Conservation (phyloP, 2,329 filamentous ascomycete genomes). For the Penicillium glabrum region DNA sequence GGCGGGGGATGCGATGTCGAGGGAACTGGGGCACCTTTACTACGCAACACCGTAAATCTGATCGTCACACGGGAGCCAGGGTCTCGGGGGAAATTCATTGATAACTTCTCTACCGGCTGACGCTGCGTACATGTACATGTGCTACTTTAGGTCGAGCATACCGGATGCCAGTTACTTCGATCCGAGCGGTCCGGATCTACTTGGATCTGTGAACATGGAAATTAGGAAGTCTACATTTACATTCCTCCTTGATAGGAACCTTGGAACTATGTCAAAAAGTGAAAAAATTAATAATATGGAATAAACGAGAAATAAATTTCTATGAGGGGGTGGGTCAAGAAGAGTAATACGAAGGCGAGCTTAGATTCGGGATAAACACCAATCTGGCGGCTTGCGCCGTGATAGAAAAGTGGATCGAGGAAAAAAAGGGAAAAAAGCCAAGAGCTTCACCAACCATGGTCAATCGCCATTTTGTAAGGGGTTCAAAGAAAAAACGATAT, state of each 20-base stretch:
- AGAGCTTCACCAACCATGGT: neutral
- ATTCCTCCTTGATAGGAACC: neutral
- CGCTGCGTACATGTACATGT: neutral
- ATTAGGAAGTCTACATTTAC: slow-evolving; percentile 5
- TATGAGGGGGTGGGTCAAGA: slow-evolving; percentile 2
- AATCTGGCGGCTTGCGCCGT: slow-evolving; percentile 22
- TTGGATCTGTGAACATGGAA: neutral
- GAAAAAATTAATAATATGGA: neutral
- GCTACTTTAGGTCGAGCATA: neutral
- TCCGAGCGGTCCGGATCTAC: slow-evolving; percentile 3
- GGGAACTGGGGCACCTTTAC: slow-evolving; percentile 6
- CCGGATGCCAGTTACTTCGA: neutral
- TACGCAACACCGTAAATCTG: neutral
- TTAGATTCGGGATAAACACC: slow-evolving; percentile 14
- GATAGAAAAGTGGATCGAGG: slow-evolving; percentile 14
- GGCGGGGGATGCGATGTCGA: slow-evolving; percentile 25
- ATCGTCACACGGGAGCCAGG: slow-evolving; percentile 16
- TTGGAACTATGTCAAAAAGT: neutral
- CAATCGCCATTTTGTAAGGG: neutral
- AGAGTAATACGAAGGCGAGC: slow-evolving; percentile 1
- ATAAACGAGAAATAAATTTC: neutral
- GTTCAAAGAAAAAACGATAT: neutral
- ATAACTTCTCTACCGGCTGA: neutral
- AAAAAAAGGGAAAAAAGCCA: slow-evolving; percentile 4
- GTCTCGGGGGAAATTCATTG: slow-evolving; percentile 4